Percentiles rank a stretch among this genome's conserved stretches.
These are phyloP conservation scores for Russula compacta DNA, from an alignment of 768 basidiomycete species.

Conservation along the genomic window DNA sequence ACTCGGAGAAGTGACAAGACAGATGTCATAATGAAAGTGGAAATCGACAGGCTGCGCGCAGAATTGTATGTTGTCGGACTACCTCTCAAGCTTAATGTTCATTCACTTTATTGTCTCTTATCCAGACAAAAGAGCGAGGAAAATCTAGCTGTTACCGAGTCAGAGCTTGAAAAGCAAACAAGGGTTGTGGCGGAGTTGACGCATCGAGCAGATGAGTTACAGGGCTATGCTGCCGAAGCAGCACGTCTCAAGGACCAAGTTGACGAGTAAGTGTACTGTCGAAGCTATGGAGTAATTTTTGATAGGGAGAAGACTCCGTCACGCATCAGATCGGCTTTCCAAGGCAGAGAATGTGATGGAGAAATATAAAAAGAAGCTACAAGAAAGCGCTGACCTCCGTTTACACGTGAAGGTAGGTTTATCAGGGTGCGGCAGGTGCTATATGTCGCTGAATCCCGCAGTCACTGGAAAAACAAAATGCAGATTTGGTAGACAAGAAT, in stretches of 20 bases:
- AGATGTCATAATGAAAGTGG: slow-evolving; percentile 66
- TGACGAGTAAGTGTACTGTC: slow-evolving; percentile 63
- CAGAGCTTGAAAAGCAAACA: slow-evolving; percentile 76
- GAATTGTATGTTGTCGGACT: slow-evolving; percentile 62
- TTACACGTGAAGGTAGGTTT: slow-evolving; percentile 68
- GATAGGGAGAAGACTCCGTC: slow-evolving; percentile 55
- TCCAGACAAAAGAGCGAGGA: slow-evolving; percentile 90
- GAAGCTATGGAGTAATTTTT: neutral
- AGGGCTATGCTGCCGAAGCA: slow-evolving; percentile 67
- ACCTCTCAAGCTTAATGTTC: neutral
- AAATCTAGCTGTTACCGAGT: slow-evolving; percentile 71
- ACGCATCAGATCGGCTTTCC: slow-evolving; percentile 83
- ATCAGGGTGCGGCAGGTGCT: slow-evolving; percentile 1
- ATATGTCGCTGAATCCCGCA: slow-evolving; percentile 24
- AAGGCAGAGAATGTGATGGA: slow-evolving; percentile 98
- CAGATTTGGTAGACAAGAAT: slow-evolving; percentile 84
- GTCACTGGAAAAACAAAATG: slow-evolving; percentile 90
- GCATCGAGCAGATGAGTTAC: slow-evolving; percentile 73
- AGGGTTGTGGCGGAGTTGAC: slow-evolving; percentile 61
- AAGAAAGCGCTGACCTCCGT: slow-evolving; percentile 84
- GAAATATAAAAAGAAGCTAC: slow-evolving; percentile 97
- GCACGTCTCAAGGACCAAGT: slow-evolving; percentile 82
- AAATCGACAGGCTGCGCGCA: slow-evolving; percentile 70
- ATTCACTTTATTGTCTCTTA: slow-evolving; percentile 26
- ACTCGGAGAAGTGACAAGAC: slow-evolving; percentile 55